Evolutionary conservation across 371 early-diverging fungal species (phyloP), one percentile per base, ranked within the genome.

Genomic region (Phascolomyces articulosus): DNA sequence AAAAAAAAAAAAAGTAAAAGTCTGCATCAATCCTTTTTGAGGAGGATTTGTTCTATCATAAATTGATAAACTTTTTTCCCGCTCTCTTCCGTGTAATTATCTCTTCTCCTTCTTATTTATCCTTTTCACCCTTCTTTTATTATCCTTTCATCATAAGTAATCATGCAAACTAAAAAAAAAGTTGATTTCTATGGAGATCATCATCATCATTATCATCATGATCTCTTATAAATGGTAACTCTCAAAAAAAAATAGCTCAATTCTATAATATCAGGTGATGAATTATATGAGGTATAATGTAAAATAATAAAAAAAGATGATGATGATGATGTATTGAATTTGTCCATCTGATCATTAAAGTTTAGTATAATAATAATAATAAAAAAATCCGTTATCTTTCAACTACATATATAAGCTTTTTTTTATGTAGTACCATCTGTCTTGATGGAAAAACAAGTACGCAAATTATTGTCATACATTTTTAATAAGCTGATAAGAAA

Each of bases 391-490:
- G n/a, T 51, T 51, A 51, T 51, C 51, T 51, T 51, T 51, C 16
- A 20, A 13, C 23, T 51, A n/a, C n/a, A n/a, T n/a, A n/a, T 51
- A 7, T 23, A 51, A 23, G 23, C 23, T 23, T 51, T 4, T 16
- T 16, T 15, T 18, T 24, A 51, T 23, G 51, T 51, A 51, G 51
- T n/a, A 51, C 51, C 51, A 51, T 51, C 24, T 51, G 51, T 24
- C 51, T 24, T 23, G 21, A 51, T 51, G 21, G 51, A 51, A 51
- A 51, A 51, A 7, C 4, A 7, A 0, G 51, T 24, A 44, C 44
- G 44, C 16, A 44, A 18, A 51, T n/a, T n/a, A n/a, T n/a, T 51
- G 51, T 51, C 51, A 51, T 51, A 51, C 51, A 7, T n/a, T n/a
- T 51, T 47, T 4, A 0, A 3, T 51, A 44, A 44, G 44, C 44